Conservation (phyloP, 805 yeast species). For the Wilhelminamyces savonicus region DNA sequence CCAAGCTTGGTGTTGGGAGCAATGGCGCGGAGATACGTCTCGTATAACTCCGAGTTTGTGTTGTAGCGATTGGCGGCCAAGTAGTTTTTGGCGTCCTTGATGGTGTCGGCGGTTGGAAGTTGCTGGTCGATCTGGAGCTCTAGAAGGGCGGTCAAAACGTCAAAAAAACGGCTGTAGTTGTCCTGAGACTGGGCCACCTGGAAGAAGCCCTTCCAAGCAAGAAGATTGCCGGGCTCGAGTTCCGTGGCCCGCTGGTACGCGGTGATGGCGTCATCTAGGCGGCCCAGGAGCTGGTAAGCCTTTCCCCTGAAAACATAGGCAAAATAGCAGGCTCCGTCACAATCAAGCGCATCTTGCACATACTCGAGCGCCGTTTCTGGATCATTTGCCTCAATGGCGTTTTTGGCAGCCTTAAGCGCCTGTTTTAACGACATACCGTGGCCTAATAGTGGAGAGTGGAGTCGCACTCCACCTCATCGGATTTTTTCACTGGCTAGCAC, state of each 20-base stretch:
- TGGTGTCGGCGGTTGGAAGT: conserved; percentile 42
- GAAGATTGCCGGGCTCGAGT: conserved; percentile 43
- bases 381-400: conserved; percentile 48
- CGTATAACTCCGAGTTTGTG: conserved; percentile 27
- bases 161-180: conserved; percentile 41
- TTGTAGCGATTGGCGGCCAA: conserved; percentile 29
- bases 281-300: conserved; percentile 43
- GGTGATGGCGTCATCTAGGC: conserved; percentile 31
- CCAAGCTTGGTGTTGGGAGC: conserved; percentile 54
- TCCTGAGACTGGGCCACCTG: conserved; percentile 33
- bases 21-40: conserved; percentile 42
- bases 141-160: conserved; percentile 39
- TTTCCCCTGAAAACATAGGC: conserved; percentile 74
- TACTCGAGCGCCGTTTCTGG: conserved; percentile 56
- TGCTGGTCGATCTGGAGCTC: conserved; percentile 35
- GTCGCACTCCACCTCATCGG: too few relatives aligned
- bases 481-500: too few relatives aligned
- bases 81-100: conserved; percentile 42
- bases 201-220: conserved; percentile 81
- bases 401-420: conserved; percentile 33
- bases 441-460: background rate
- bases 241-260: conserved; percentile 46
- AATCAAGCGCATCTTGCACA: conserved; percentile 48
- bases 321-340: conserved; percentile 53
- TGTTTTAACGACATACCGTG: conserved; percentile 17